Evolutionary conservation across 768 basidiomycete genomes (phyloP).

Genomic region (Macrolepiota fuliginosa): DNA sequence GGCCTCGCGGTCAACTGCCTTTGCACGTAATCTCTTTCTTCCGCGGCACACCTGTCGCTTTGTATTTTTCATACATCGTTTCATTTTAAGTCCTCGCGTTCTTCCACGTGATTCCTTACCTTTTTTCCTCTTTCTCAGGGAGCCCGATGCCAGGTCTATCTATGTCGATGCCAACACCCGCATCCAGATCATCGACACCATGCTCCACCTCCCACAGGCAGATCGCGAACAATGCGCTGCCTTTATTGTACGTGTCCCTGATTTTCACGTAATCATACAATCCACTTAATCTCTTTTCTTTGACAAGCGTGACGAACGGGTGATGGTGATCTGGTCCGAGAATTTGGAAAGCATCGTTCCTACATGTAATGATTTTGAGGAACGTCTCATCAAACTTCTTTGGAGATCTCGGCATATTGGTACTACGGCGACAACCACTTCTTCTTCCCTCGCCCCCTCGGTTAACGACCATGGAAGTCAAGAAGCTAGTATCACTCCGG

Average conservation of each 20-base stretch:
- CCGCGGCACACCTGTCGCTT: background rate
- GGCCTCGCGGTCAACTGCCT: slow-evolving; percentile 7
- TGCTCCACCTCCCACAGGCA: slow-evolving; percentile 72
- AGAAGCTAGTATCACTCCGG: background rate
- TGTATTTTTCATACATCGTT: slow-evolving; percentile 1
- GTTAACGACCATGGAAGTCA: slow-evolving; percentile 10
- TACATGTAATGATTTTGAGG: slow-evolving; percentile 69
- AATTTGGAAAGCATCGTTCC: slow-evolving; percentile 77
- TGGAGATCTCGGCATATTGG: slow-evolving; percentile 51
- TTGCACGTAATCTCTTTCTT: background rate
- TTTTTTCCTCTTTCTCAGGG: slow-evolving; percentile 33
- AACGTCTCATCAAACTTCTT: slow-evolving; percentile 76
- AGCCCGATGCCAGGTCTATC: slow-evolving; percentile 54
- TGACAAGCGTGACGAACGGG: slow-evolving; percentile 75
- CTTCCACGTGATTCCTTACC: background rate
- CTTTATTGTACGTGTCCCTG: slow-evolving; percentile 59
- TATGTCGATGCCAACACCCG: slow-evolving; percentile 81
- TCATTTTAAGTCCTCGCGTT: background rate
- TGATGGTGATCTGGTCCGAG: slow-evolving; percentile 84
- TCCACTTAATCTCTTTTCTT: background rate
- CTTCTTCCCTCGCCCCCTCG: slow-evolving; percentile 12
- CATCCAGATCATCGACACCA: slow-evolving; percentile 81
- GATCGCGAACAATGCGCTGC: slow-evolving; percentile 88
- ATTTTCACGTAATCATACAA: background rate
- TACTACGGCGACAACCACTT: slow-evolving; percentile 8